These are phyloP conservation scores for Blastocystis sp. DNA, from an alignment of 352 stramenopile species.

Conservation along the genomic window DNA sequence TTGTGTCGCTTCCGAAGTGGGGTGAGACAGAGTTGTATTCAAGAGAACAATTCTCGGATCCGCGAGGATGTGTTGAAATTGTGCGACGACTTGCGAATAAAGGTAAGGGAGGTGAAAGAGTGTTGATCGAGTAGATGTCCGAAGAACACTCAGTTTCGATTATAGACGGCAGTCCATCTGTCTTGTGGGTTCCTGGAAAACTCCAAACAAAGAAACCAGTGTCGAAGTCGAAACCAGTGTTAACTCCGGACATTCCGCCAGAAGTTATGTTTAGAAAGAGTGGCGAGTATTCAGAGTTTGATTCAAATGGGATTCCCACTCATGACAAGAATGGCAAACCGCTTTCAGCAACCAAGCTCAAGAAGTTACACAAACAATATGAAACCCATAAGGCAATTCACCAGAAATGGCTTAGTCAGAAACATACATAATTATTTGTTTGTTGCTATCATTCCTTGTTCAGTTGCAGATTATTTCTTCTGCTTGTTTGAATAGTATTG, in stretches of 20 bases:
- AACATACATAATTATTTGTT: background rate
- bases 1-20: slow-evolving; percentile 17
- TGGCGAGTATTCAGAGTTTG: slow-evolving; percentile 72
- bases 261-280: slow-evolving; percentile 11
- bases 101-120: background rate
- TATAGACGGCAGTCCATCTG: slow-evolving; percentile 19
- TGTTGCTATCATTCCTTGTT: background rate
- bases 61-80: background rate
- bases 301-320: slow-evolving; percentile 66
- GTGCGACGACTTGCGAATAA: slow-evolving; percentile 5
- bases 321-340: slow-evolving; percentile 64
- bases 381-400: slow-evolving; percentile 83
- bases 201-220: slow-evolving; percentile 1
- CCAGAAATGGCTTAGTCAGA: slow-evolving; percentile 41
- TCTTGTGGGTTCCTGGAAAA: background rate
- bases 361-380: slow-evolving; percentile 93
- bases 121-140: background rate
- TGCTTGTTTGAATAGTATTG: background rate
- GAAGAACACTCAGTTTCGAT: background rate
- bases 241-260: background rate
- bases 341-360: slow-evolving; percentile 79
- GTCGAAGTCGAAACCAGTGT: background rate
- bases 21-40: background rate
- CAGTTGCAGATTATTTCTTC: background rate
- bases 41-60: background rate